Conservation (phyloP, 306 rosid species). For the Trifolium dubium region DNA sequence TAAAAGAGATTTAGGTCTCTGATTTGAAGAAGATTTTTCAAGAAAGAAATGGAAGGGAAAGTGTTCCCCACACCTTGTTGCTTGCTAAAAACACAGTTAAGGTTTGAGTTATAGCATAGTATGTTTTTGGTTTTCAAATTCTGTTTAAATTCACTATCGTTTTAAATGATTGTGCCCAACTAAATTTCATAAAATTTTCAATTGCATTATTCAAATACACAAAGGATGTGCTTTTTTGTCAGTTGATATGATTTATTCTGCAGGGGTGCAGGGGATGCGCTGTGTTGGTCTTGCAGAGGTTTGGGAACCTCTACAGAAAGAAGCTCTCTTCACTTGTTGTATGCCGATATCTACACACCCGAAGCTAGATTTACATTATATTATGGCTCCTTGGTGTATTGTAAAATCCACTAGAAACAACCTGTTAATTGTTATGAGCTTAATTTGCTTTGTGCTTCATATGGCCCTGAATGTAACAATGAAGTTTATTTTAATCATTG, state of each 20-base stretch:
- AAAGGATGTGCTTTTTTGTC: background rate
- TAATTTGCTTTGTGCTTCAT: background rate
- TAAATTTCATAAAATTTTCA: too few relatives aligned
- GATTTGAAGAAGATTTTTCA: too few relatives aligned
- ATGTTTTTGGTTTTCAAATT: background rate
- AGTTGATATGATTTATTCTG: constrained; percentile 1
- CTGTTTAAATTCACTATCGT: background rate
- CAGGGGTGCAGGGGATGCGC: background rate
- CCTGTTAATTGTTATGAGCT: too few relatives aligned
- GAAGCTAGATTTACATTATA: background rate
- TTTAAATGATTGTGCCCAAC: background rate
- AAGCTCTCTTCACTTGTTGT: background rate
- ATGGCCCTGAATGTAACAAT: background rate
- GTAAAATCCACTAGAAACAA: too few relatives aligned
- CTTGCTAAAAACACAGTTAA: background rate
- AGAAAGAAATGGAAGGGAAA: background rate
- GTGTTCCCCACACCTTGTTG: background rate
- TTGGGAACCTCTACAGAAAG: background rate
- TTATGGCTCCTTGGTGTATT: background rate
- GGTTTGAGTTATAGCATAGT: background rate
- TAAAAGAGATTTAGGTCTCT: background rate
- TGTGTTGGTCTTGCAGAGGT: background rate
- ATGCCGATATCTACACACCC: too few relatives aligned
- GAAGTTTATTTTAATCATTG: too few relatives aligned
- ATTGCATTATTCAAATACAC: background rate